phyloP scores from a whole-genome alignment of 2,329 filamentous ascomycete species.

The Metarhizium guizhouense region DNA sequence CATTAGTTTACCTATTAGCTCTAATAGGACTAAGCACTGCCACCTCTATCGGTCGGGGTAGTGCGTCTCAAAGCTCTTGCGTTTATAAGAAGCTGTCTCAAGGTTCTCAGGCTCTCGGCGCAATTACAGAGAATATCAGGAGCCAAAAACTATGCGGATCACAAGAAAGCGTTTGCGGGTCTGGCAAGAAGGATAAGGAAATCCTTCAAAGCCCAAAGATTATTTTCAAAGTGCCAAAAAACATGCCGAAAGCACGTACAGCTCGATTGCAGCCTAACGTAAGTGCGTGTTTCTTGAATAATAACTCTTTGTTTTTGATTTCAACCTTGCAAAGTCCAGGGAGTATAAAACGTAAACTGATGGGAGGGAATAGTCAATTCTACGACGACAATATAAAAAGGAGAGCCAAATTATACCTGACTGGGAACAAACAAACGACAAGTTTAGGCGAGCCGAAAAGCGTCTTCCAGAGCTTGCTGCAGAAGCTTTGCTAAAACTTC shows the following conservation, averaged over 20 bases:
- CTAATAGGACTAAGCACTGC: not conserved
- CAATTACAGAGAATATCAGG: not conserved
- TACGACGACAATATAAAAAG: not conserved
- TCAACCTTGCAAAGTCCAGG: not conserved
- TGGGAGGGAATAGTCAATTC: not conserved
- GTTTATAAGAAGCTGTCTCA: not conserved
- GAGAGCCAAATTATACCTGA: not conserved
- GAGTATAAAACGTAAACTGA: not conserved
- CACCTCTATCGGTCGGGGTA: not conserved
- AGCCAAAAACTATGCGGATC: not conserved
- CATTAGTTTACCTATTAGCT: not conserved
- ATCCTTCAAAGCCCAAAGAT: not conserved
- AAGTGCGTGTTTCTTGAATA: not conserved
- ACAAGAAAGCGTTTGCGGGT: not conserved
- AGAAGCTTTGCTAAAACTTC: not conserved
- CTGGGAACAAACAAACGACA: not conserved
- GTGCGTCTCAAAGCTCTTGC: not conserved
- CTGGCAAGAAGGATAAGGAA: not conserved
- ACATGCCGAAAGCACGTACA: not conserved
- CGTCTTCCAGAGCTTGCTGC: not conserved
- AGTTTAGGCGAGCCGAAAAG: not conserved
- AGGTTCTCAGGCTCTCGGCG: not conserved
- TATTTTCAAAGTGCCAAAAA: not conserved
- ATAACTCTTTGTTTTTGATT: not conserved
- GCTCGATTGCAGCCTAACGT: not conserved